Percentiles rank a stretch among this genome's conserved stretches.
Evolutionary conservation across 768 basidiomycete genomes (phyloP).

Genomic region (Tylopilus subfusipes): DNA sequence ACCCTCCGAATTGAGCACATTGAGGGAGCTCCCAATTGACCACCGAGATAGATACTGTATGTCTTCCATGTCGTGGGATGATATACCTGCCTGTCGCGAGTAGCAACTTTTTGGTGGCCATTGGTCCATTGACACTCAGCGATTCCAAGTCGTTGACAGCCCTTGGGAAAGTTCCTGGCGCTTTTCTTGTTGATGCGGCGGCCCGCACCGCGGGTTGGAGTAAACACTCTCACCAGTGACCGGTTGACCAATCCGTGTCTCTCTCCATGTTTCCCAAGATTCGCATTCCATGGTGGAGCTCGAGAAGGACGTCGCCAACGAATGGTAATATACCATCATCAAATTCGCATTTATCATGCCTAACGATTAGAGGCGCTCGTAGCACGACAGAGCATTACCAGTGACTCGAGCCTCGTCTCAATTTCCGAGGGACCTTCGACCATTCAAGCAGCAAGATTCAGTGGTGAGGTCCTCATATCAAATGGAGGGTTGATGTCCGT

Average conservation of each 20-base stretch:
- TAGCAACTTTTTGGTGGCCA: background rate
- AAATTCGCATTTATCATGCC: background rate
- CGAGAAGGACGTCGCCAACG: constrained; percentile 1
- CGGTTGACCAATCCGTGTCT: background rate
- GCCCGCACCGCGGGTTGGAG: background rate
- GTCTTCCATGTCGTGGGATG: too few relatives aligned
- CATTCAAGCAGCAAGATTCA: background rate
- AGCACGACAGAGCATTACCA: constrained; percentile 2
- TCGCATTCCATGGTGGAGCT: constrained; percentile 4
- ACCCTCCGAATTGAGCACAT: too few relatives aligned
- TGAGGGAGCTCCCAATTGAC: background rate
- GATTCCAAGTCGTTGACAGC: too few relatives aligned
- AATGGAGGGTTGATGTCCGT: too few relatives aligned
- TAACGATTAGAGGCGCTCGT: background rate
- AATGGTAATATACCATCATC: background rate
- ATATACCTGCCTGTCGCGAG: too few relatives aligned
- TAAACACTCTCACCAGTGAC: background rate
- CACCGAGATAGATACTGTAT: too few relatives aligned
- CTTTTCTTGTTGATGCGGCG: background rate
- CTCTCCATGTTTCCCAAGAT: background rate
- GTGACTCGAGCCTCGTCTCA: background rate
- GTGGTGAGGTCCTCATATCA: background rate
- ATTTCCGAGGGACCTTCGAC: background rate
- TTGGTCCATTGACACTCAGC: too few relatives aligned
- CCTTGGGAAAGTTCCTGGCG: background rate